These are phyloP conservation scores for Trematosphaeria pertusa DNA, from an alignment of 2,329 filamentous ascomycete genomes.

Conservation along the genomic window DNA sequence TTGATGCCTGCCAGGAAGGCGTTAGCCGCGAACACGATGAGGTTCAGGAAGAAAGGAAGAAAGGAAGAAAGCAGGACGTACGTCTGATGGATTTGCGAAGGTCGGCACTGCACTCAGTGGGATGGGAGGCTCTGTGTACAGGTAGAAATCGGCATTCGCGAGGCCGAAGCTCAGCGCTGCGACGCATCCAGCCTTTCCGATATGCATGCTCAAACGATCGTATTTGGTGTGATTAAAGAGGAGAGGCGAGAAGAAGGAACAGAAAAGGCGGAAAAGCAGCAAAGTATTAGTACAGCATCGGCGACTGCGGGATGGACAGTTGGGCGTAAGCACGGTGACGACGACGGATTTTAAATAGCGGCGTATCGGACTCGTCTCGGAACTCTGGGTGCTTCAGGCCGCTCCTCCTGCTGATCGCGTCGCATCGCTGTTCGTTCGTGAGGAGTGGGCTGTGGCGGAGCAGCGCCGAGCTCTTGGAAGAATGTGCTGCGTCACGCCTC, in stretches of 20 bases:
- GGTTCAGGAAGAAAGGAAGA: not conserved
- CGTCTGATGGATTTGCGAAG: conserved; percentile 30
- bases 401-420: not conserved
- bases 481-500: no score
- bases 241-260: no score
- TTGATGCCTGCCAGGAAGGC: conserved; percentile 22
- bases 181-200: conserved; percentile 1
- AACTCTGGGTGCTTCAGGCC: not conserved
- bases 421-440: no score
- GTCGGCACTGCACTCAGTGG: conserved; percentile 34
- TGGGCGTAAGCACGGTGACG: not conserved
- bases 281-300: not conserved
- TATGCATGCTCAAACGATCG: conserved; percentile 4
- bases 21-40: conserved; percentile 3
- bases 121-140: conserved; percentile 39
- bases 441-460: no score
- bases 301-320: not conserved
- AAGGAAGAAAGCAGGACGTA: no score
- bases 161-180: conserved; percentile 16
- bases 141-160: conserved; percentile 38
- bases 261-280: no score
- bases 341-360: not conserved
- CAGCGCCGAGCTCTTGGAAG: no score
- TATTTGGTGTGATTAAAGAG: no score
- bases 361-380: not conserved